phyloP scores from a whole-genome alignment of 768 basidiomycete genomes.

The Amanita polypyramis region DNA sequence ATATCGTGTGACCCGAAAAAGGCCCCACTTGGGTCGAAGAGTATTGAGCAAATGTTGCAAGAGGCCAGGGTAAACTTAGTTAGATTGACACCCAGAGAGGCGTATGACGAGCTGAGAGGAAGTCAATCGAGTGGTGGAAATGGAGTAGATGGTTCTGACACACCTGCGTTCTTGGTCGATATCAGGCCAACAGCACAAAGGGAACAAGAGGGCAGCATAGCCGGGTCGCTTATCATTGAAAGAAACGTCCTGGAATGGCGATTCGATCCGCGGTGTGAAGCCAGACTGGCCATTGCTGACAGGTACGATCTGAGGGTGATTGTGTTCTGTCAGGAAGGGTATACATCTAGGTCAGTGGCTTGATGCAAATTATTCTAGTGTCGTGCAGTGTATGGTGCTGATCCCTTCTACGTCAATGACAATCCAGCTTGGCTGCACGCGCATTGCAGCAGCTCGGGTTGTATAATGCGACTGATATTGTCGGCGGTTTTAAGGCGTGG shows the following conservation, averaged over 20 bases:
- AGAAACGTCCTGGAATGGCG: conserved; percentile 74
- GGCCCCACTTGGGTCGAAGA: conserved; percentile 56
- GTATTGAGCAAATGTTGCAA: conserved; percentile 46
- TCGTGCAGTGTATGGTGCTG: neutral
- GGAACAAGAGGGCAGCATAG: conserved; percentile 43
- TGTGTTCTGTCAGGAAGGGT: conserved; percentile 66
- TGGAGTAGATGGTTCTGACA: conserved; percentile 34
- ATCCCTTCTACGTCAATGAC: neutral
- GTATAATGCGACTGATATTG: conserved; percentile 66
- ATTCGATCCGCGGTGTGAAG: conserved; percentile 58
- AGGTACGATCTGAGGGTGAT: conserved; percentile 69
- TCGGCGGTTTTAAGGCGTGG: conserved; percentile 70
- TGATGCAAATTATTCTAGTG: no score
- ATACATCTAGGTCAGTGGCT: conserved; percentile 38
- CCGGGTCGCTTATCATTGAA: conserved; percentile 64
- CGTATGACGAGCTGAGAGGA: conserved; percentile 47
- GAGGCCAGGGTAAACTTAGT: conserved; percentile 54
- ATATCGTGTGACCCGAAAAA: conserved; percentile 47
- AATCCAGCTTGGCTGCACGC: conserved; percentile 52
- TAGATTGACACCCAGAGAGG: conserved; percentile 49
- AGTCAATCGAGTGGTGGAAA: neutral
- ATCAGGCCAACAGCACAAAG: conserved; percentile 62
- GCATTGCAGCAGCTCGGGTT: conserved; percentile 61
- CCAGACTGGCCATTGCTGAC: conserved; percentile 56
- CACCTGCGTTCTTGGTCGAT: conserved; percentile 68